Conservation (phyloP, 2,329 filamentous ascomycete genomes). For the Cercospora citrullina region DNA sequence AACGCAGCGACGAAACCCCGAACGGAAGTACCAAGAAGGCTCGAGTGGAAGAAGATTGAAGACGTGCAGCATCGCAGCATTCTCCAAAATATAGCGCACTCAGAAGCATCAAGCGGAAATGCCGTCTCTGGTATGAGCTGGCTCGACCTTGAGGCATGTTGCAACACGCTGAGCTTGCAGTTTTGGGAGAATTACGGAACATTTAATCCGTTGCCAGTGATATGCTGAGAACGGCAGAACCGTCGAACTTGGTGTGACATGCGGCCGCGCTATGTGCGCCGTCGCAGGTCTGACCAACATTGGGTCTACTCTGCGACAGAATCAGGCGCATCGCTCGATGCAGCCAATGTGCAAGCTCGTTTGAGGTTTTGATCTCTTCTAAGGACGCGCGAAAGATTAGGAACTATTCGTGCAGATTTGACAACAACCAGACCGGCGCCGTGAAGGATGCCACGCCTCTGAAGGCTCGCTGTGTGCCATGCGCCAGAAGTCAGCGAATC, state of each 20-base stretch:
- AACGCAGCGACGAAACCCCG: constrained; percentile 28
- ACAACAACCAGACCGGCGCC: not conserved
- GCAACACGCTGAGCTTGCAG: not conserved
- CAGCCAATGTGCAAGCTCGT: not conserved
- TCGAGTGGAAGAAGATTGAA: constrained; percentile 23
- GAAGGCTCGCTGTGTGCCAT: not conserved
- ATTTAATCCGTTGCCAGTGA: not conserved
- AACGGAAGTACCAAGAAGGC: constrained; percentile 28
- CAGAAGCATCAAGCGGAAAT: not conserved
- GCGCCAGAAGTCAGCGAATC: not conserved
- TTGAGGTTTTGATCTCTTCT: not conserved
- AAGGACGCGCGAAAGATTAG: not conserved
- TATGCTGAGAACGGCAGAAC: not conserved
- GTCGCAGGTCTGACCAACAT: not conserved
- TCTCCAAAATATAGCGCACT: not conserved
- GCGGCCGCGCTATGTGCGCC: not conserved
- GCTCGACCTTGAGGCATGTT: not conserved
- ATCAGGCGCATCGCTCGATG: not conserved
- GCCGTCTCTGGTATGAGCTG: not conserved
- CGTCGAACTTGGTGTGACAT: not conserved
- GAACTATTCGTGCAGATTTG: not conserved
- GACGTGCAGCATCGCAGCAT: not conserved
- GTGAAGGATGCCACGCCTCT: not conserved
- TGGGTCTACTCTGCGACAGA: not conserved
- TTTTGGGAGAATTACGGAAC: not conserved